Conservation (phyloP, 208 protist genomes). For the Porcisia hertigi region DNA sequence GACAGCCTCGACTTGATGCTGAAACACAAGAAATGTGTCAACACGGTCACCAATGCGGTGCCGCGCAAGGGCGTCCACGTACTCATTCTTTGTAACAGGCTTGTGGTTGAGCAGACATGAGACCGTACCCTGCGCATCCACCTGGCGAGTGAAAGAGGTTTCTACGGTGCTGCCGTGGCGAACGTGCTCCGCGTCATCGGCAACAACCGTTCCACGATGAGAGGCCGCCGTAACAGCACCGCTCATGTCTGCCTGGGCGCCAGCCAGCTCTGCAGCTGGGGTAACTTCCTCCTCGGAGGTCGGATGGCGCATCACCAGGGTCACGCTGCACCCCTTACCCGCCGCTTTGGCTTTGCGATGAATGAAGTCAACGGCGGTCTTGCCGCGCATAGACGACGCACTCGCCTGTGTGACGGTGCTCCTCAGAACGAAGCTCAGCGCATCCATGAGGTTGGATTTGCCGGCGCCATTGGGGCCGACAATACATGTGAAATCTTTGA, state of each 20-base stretch:
- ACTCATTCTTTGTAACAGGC: conserved; percentile 75
- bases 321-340: conserved; percentile 67
- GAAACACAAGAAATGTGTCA: conserved; percentile 96
- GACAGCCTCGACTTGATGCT: conserved; percentile 97
- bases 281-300: neutral
- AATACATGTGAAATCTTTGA: conserved; percentile 97
- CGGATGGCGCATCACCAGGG: conserved; percentile 70
- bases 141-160: conserved; percentile 75
- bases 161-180: conserved; percentile 34
- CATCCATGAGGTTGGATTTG: conserved; percentile 99
- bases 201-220: conserved; percentile 5
- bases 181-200: conserved; percentile 10
- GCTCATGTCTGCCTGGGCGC: neutral
- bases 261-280: conserved; percentile 8
- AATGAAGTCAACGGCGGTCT: conserved; percentile 92
- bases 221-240: neutral
- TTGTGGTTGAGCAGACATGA: conserved; percentile 83
- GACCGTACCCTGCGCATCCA: conserved; percentile 58
- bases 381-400: conserved; percentile 72
- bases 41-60: conserved; percentile 90
- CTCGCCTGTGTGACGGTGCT: conserved; percentile 41
- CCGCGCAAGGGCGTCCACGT: conserved; percentile 69
- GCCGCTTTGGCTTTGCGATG: conserved; percentile 60
- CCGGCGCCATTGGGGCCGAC: conserved; percentile 99
- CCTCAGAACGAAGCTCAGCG: conserved; percentile 97